Percentiles rank a stretch among this genome's conserved stretches.
Conservation (phyloP, 2,329 filamentous ascomycete genomes). For the Fusarium lyarnte region DNA sequence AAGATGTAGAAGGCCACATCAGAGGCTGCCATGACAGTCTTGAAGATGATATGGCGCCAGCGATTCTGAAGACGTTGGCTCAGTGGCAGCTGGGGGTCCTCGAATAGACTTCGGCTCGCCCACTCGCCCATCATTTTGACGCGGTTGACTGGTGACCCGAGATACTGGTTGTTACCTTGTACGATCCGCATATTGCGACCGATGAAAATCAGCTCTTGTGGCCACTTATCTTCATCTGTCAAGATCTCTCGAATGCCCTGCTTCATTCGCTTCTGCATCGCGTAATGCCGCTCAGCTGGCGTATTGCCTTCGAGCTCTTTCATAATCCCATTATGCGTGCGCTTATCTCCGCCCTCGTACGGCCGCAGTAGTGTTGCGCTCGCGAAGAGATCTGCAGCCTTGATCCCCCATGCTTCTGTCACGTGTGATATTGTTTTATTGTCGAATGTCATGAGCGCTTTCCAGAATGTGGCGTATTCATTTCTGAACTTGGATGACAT, state of each 20-base stretch:
- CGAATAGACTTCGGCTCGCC: slow-evolving; percentile 85
- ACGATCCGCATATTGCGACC: slow-evolving; percentile 92
- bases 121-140: slow-evolving; percentile 94
- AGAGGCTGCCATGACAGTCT: slow-evolving; percentile 75
- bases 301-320: slow-evolving; percentile 67
- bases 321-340: slow-evolving; percentile 72
- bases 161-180: slow-evolving; percentile 90
- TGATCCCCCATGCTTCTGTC: slow-evolving; percentile 85
- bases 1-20: slow-evolving; percentile 87
- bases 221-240: slow-evolving; percentile 87
- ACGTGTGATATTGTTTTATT: slow-evolving; percentile 80
- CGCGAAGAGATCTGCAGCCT: slow-evolving; percentile 89
- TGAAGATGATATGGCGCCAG: slow-evolving; percentile 84
- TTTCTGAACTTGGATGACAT: slow-evolving; percentile 85
- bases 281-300: slow-evolving; percentile 80
- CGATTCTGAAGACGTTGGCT: slow-evolving; percentile 73
- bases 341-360: slow-evolving; percentile 84
- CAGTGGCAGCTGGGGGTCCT: slow-evolving; percentile 72
- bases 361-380: slow-evolving; percentile 89
- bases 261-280: slow-evolving; percentile 88
- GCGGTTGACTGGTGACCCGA: slow-evolving; percentile 89
- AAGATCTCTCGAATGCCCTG: slow-evolving; percentile 75
- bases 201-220: slow-evolving; percentile 90
- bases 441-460: slow-evolving; percentile 91
- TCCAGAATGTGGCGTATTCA: slow-evolving; percentile 93